Percentiles rank a stretch among this genome's conserved stretches.
Conservation (phyloP, 768 basidiomycete species). For the Suillus luteus region DNA sequence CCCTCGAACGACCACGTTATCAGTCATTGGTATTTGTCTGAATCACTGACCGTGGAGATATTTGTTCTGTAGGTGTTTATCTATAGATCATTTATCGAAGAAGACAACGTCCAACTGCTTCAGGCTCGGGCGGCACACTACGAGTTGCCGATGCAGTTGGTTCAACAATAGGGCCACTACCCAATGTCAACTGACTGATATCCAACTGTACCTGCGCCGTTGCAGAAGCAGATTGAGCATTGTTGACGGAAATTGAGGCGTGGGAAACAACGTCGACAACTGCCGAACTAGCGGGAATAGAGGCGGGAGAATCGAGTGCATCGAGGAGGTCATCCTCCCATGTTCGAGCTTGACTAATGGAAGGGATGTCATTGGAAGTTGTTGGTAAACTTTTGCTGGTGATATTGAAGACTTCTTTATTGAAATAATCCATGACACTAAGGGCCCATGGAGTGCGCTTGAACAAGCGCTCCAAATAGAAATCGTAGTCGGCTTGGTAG, state of each 20-base stretch:
- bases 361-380: not conserved
- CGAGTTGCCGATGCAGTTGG: not conserved
- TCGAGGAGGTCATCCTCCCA: constrained; percentile 2
- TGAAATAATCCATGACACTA: not conserved
- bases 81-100: too few relatives aligned
- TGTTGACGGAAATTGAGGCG: not conserved
- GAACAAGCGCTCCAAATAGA: constrained; percentile 5
- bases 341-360: not conserved
- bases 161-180: not conserved
- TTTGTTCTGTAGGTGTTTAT: too few relatives aligned
- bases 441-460: constrained; percentile 1
- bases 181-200: not conserved
- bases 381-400: not conserved
- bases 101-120: not conserved
- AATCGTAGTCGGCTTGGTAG: constrained; percentile 1
- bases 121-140: not conserved
- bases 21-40: too few relatives aligned
- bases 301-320: not conserved
- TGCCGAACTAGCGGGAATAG: not conserved
- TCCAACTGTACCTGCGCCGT: not conserved
- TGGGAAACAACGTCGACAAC: not conserved
- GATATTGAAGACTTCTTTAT: not conserved
- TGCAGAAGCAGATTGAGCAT: not conserved
- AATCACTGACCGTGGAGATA: too few relatives aligned
- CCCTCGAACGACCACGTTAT: too few relatives aligned